These are phyloP conservation scores for Hypoxylon sp. DNA, from an alignment of 2,329 filamentous ascomycete species.

Conservation along the genomic window DNA sequence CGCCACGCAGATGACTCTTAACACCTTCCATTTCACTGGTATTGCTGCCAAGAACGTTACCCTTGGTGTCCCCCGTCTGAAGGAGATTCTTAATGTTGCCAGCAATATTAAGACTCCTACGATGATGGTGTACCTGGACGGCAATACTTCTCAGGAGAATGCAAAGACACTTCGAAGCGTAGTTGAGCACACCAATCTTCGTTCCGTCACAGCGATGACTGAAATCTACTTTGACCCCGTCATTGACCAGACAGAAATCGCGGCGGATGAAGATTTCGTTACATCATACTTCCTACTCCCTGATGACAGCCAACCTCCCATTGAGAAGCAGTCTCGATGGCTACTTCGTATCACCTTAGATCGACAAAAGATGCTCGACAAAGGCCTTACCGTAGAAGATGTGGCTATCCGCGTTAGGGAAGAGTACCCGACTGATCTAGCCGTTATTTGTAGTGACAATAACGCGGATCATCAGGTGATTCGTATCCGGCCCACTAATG, in stretches of 20 bases:
- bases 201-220: constrained; percentile 89
- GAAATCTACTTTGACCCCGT: constrained; percentile 99
- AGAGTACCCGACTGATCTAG: constrained; percentile 85
- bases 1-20: constrained; percentile 98
- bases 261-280: constrained; percentile 91
- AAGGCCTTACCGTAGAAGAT: constrained; percentile 90
- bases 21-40: constrained; percentile 99
- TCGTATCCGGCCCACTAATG: constrained; percentile 83
- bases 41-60: constrained; percentile 99
- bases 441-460: constrained; percentile 97
- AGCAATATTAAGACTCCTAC: constrained; percentile 98
- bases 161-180: constrained; percentile 88
- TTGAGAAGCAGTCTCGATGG: constrained; percentile 91
- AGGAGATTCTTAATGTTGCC: constrained; percentile 98
- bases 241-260: constrained; percentile 85
- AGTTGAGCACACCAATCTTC: constrained; percentile 94
- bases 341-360: constrained; percentile 92
- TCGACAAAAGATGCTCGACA: constrained; percentile 94
- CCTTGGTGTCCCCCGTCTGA: constrained; percentile 97
- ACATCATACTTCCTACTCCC: constrained; percentile 97
- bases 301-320: constrained; percentile 74
- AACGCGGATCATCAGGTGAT: constrained; percentile 97
- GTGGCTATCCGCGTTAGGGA: constrained; percentile 92
- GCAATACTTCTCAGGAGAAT: constrained; percentile 76
- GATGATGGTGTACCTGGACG: constrained; percentile 90